phyloP scores from a whole-genome alignment of 345 rosid genomes.

The Hibiscus mutabilis region DNA sequence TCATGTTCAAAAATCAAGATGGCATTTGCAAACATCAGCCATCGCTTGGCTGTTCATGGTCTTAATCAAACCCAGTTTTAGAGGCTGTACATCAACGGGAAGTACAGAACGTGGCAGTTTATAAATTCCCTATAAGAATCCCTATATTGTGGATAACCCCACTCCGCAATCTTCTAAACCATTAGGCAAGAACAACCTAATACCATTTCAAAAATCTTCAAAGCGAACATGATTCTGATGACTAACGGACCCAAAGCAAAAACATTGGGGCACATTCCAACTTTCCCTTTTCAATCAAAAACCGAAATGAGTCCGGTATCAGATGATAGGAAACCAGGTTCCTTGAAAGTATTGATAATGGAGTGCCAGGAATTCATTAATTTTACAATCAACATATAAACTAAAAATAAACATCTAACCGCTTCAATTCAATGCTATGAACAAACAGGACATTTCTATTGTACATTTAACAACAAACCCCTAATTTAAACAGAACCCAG shows the following conservation, averaged over 20 bases:
- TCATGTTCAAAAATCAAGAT: too few species aligned
- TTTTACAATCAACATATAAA: background rate
- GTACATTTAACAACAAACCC: background rate
- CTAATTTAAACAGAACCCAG: background rate
- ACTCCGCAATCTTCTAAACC: background rate
- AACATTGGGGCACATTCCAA: background rate
- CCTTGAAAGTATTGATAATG: background rate
- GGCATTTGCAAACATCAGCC: too few species aligned
- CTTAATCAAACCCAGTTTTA: constrained; percentile 1
- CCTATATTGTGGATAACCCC: too few species aligned
- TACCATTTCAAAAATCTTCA: background rate
- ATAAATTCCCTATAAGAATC: background rate
- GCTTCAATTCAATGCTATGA: background rate
- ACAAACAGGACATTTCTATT: background rate
- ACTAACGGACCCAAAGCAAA: background rate
- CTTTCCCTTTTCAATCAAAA: background rate
- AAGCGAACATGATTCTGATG: background rate
- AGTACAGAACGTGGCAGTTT: background rate
- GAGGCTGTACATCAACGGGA: background rate
- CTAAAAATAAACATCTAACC: background rate
- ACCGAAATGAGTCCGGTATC: too few species aligned
- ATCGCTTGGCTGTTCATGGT: background rate
- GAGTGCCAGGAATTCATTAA: background rate
- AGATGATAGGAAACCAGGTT: background rate
- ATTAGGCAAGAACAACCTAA: background rate